These are phyloP conservation scores for Neopestalotiopsis sp. DNA, from an alignment of 2,329 filamentous ascomycete species.

Conservation along the genomic window DNA sequence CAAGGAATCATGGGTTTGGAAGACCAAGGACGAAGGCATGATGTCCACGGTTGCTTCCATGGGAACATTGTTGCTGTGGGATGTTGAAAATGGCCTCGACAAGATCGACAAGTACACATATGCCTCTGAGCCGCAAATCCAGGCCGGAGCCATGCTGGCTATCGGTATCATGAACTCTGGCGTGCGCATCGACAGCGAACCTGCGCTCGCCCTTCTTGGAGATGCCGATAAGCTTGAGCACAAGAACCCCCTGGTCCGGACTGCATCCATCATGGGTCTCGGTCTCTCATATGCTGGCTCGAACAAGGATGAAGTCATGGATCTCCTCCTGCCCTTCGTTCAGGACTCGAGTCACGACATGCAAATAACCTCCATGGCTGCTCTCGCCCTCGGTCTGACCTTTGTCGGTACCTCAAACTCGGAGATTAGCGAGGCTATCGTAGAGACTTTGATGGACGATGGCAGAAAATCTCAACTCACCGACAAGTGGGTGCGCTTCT, in stretches of 20 bases:
- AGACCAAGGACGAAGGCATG: conserved; percentile 98
- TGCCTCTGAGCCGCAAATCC: conserved; percentile 78
- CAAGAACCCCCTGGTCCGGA: conserved; percentile 77
- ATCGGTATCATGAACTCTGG: conserved; percentile 97
- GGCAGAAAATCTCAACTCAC: conserved; percentile 89
- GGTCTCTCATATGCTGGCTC: conserved; percentile 94
- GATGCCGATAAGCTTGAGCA: conserved; percentile 81
- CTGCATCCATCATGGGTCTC: conserved; percentile 93
- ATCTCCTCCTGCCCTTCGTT: conserved; percentile 85
- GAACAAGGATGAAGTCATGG: conserved; percentile 87
- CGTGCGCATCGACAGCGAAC: conserved; percentile 87
- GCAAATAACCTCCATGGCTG: conserved; percentile 96
- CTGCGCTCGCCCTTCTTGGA: conserved; percentile 83
- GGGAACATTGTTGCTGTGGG: conserved; percentile 91
- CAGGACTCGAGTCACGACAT: conserved; percentile 85
- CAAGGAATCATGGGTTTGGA: conserved; percentile 97
- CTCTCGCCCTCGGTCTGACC: conserved; percentile 85
- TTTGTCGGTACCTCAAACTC: conserved; percentile 93
- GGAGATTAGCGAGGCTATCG: conserved; percentile 89
- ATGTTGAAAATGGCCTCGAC: conserved; percentile 89
- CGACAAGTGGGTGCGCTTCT: conserved; percentile 98
- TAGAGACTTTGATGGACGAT: conserved; percentile 91
- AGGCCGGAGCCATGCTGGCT: conserved; percentile 88
- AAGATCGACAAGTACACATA: conserved; percentile 96
- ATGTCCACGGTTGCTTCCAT: conserved; percentile 93